A percentile compares a stretch with the other conserved stretches of the same genome.
These are phyloP conservation scores for Mytilinidion resinicola DNA, from an alignment of 495 filamentous ascomycete genomes.

Conservation along the genomic window DNA sequence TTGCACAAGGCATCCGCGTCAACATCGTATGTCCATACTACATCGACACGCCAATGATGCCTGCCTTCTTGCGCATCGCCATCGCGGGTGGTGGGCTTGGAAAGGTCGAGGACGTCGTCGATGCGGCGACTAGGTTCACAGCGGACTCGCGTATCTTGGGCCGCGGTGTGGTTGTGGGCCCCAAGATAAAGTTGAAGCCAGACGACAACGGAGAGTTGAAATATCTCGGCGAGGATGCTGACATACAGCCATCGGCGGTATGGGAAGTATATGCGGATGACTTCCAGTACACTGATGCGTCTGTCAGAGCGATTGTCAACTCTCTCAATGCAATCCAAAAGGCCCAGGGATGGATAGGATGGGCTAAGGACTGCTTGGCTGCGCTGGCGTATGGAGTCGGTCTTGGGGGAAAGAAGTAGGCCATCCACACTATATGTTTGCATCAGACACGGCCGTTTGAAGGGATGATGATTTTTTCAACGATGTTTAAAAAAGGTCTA, in stretches of 20 bases:
- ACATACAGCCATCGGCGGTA: constrained; percentile 38
- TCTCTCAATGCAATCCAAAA: constrained; percentile 44
- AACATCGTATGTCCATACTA: constrained; percentile 63
- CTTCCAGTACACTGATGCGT: constrained; percentile 49
- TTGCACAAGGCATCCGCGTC: constrained; percentile 46
- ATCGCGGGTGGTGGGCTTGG: constrained; percentile 50
- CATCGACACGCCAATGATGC: constrained; percentile 54
- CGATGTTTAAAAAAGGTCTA: too few species aligned
- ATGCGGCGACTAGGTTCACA: constrained; percentile 42
- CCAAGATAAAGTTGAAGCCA: constrained; percentile 42
- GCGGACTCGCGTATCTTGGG: constrained; percentile 48
- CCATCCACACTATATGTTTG: too few species aligned
- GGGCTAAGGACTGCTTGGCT: constrained; percentile 41
- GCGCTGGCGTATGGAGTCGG: constrained; percentile 11
- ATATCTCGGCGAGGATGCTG: constrained; percentile 29
- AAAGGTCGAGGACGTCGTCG: constrained; percentile 50
- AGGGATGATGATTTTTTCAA: too few species aligned
- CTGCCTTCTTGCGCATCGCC: constrained; percentile 36
- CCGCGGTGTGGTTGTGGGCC: constrained; percentile 49
- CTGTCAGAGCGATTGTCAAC: constrained; percentile 41
- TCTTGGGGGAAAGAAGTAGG: neutral
- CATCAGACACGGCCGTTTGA: too few species aligned
- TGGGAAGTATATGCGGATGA: constrained; percentile 57
- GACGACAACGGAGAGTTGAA: constrained; percentile 35
- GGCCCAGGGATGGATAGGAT: constrained; percentile 47